Base-by-base conservation (phyloP, 306 rosid species). In the Malus fusca region DNA sequence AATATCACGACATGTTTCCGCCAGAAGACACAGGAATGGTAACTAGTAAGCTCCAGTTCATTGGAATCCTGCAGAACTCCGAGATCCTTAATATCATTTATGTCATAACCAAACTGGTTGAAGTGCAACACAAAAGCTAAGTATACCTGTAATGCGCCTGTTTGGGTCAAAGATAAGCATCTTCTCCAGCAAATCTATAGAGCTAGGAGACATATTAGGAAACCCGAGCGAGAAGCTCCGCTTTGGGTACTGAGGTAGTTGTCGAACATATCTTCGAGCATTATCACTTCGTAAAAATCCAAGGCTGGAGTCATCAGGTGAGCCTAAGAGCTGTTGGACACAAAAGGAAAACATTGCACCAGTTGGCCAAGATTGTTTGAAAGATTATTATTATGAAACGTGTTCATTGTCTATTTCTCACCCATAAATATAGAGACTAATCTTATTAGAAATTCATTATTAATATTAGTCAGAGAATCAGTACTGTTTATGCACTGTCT, bases 151-250 rank as follows among this genome's bases (percentile, higher is more conserved):
- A 86, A 95, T 92, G 64, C 97, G 99, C 87, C 81, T 88, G 80
- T 81, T 85, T 17, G 97, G 99, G 81, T 95, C 99, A 83, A 95
- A 95, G 83, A 95, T 33, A 22, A 92, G 97, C 99, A 95, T 92
- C 88, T 95, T 95, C 85, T 92, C 97, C 11, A 95, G 90, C 78
- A 95, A 89, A 91, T 95, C 97, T 26, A 89, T 82, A 64, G 96
- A 96, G 18, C 86, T 92, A 14, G 93, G 82, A 78, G 97, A 90
- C 88, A 87, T 89, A 62, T 69, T 78, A 55, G 92, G 92, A 82
- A 95, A 95, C 80, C 86, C 83, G 66, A 80, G n/a, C 60, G 90
- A 83, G 75, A 95, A 92, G 31, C 77, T 78, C 59, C 89, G 93
- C 87, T 71, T 89, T 17, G 93, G 93, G 77, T 80, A 89, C 82